Evolutionary conservation across 495 filamentous ascomycete genomes (phyloP).

Genomic region (Echria macrotheca): DNA sequence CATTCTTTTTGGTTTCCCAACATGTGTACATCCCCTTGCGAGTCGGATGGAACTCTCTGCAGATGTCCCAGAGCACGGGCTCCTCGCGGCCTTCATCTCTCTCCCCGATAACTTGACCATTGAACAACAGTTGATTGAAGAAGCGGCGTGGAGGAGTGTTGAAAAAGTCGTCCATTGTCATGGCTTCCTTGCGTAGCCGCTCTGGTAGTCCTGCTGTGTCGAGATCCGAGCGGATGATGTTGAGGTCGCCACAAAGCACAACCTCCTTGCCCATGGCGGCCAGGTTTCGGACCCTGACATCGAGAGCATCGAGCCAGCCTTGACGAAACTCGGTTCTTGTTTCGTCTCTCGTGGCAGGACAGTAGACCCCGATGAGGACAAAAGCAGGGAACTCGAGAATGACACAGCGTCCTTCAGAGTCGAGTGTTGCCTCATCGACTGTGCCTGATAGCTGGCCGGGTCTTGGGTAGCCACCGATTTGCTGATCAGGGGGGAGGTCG

Average conservation of each 20-base stretch:
- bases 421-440: slow-evolving; percentile 66
- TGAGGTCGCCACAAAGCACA: slow-evolving; percentile 82
- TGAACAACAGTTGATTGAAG: slow-evolving; percentile 77
- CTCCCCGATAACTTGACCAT: slow-evolving; percentile 62
- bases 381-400: slow-evolving; percentile 96
- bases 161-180: slow-evolving; percentile 47
- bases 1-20: slow-evolving; percentile 53
- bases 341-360: slow-evolving; percentile 81
- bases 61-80: slow-evolving; percentile 80
- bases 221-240: slow-evolving; percentile 65
- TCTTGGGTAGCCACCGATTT: slow-evolving; percentile 88
- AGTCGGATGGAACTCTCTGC: slow-evolving; percentile 71
- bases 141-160: slow-evolving; percentile 69
- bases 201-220: slow-evolving; percentile 69
- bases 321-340: slow-evolving; percentile 78
- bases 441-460: slow-evolving; percentile 55
- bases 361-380: slow-evolving; percentile 85
- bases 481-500: slow-evolving; percentile 68
- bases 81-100: slow-evolving; percentile 68
- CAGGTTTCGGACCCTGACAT: slow-evolving; percentile 79
- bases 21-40: slow-evolving; percentile 93
- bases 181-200: slow-evolving; percentile 57
- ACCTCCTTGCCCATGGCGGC: slow-evolving; percentile 74
- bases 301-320: slow-evolving; percentile 72
- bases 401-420: slow-evolving; percentile 88